These are phyloP conservation scores for Diversispora epigaea DNA, from an alignment of 192 early-diverging fungal species.

Conservation along the genomic window DNA sequence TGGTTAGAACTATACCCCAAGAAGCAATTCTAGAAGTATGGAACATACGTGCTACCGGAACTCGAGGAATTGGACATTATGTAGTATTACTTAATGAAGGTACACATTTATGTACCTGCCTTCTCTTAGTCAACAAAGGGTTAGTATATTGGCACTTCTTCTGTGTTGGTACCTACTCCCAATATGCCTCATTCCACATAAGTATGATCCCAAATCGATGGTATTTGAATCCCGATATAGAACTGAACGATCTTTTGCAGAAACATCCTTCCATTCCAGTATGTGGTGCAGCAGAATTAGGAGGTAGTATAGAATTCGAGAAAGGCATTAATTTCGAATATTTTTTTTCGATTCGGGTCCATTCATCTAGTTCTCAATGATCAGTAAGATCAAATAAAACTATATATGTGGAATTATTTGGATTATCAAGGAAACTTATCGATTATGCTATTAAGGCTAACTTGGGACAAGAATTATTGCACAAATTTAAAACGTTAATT, in stretches of 20 bases:
- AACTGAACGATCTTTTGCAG: background rate
- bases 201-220: background rate
- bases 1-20: too few relatives aligned
- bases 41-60: background rate
- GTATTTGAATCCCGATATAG: background rate
- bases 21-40: too few relatives aligned
- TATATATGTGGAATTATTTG: background rate
- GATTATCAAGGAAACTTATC: background rate
- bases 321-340: background rate
- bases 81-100: background rate
- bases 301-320: background rate
- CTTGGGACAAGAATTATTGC: background rate
- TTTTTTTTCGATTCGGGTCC: background rate
- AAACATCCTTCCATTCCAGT: background rate
- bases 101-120: background rate
- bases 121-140: background rate
- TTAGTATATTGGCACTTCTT: background rate
- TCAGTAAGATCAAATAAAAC: background rate
- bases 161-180: background rate
- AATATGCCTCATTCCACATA: background rate
- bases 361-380: background rate
- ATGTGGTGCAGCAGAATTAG: background rate
- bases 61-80: background rate
- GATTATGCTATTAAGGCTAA: background rate
- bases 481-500: background rate